Percentiles rank a stretch among this genome's conserved stretches.
These are phyloP conservation scores for Chaetomiaceae sp. DNA, from an alignment of 2,329 filamentous ascomycete species.

Conservation along the genomic window DNA sequence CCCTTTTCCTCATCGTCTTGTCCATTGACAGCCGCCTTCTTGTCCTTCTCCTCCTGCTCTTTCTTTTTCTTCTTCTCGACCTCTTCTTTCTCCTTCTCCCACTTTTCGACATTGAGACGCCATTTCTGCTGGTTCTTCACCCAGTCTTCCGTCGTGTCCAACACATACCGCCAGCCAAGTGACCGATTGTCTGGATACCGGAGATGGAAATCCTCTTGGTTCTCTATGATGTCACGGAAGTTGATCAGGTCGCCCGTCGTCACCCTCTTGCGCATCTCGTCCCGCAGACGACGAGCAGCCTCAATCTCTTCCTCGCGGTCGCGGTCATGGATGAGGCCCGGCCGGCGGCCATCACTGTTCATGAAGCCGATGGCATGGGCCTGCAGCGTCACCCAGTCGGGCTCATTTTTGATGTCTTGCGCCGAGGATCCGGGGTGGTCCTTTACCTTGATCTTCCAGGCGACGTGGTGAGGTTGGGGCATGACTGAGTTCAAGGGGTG, in stretches of 20 bases:
- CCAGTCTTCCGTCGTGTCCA: conserved; percentile 44
- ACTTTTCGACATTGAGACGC: conserved; percentile 40
- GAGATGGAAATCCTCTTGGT: conserved; percentile 40
- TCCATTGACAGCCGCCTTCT: conserved; percentile 15
- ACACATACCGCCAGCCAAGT: conserved; percentile 45
- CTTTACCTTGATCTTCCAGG: conserved; percentile 9
- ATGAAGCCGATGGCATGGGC: conserved; percentile 14
- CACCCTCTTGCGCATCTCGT: not conserved
- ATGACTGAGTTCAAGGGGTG: no score
- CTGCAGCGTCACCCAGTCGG: conserved; percentile 7
- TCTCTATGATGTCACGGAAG: conserved; percentile 15
- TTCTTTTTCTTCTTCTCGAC: conserved; percentile 17
- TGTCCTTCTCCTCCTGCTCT: conserved; percentile 13
- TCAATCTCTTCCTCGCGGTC: conserved; percentile 11
- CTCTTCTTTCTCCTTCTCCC: conserved; percentile 30
- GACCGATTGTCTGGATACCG: conserved; percentile 40
- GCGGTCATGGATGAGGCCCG: not conserved
- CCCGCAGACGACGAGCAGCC: conserved; percentile 1
- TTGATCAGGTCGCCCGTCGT: conserved; percentile 11
- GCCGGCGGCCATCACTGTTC: conserved; percentile 10
- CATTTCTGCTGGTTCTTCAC: conserved; percentile 45
- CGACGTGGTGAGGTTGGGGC: not conserved
- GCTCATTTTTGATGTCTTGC: conserved; percentile 11
- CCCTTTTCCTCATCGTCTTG: conserved; percentile 15
- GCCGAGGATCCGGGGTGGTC: conserved; percentile 16